Percentiles rank a stretch among this genome's conserved stretches.
Conservation (phyloP, 1,139 yeast genomes). For the Sugiyamaella pinicola region DNA sequence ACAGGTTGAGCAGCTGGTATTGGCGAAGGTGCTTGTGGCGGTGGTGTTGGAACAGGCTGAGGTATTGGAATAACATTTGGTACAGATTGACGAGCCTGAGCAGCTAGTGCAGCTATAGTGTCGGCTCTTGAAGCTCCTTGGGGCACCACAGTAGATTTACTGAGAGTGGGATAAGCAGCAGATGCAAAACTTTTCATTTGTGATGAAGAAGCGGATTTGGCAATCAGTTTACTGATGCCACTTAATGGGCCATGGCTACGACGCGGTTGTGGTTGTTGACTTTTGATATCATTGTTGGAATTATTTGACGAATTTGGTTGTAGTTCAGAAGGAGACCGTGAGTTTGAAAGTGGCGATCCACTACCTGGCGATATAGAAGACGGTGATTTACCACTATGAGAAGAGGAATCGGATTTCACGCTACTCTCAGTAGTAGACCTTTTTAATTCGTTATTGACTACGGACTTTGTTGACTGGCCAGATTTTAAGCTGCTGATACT, state of each 20-base stretch:
- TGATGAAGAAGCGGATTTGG: conserved; percentile 12
- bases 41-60: not conserved
- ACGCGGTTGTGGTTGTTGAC: not conserved
- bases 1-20: no score
- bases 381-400: not conserved
- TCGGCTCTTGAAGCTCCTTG: conserved; percentile 12
- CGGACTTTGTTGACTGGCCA: not conserved
- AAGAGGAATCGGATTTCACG: not conserved
- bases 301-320: conserved; percentile 8
- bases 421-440: conserved; percentile 2
- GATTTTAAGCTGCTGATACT: conserved; percentile 3
- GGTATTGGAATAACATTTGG: conserved; percentile 6
- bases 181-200: conserved; percentile 18
- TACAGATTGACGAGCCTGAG: conserved; percentile 14
- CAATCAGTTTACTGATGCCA: conserved; percentile 14
- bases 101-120: conserved; percentile 12
- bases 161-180: conserved; percentile 14
- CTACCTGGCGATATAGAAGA: conserved; percentile 3
- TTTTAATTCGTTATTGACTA: not conserved
- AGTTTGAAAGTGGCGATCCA: conserved; percentile 2
- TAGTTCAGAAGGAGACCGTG: conserved; percentile 5
- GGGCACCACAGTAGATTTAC: not conserved
- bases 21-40: no score
- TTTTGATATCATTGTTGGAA: not conserved
- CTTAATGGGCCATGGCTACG: conserved; percentile 15